phyloP scores from a whole-genome alignment of 148 eudicot species.

The Salicornia ramosissima region DNA sequence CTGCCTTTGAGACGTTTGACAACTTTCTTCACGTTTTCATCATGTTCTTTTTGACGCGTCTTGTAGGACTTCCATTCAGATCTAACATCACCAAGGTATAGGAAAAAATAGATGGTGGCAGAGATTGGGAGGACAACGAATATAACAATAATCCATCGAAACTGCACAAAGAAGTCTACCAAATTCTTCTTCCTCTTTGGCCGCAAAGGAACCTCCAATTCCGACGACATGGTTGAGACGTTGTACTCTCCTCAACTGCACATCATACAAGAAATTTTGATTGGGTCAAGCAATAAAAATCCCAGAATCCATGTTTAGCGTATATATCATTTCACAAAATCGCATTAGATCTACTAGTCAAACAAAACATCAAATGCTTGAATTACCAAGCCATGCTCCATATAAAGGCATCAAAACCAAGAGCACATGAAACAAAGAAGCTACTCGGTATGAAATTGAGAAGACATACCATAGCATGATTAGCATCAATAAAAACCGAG shows the following conservation, averaged over 20 bases:
- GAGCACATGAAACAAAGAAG: not conserved
- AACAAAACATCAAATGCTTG: not conserved
- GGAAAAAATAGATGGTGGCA: slow-evolving; percentile 64
- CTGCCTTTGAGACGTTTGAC: slow-evolving; percentile 67
- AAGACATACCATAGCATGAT: too few species aligned
- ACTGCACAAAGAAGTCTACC: slow-evolving; percentile 78
- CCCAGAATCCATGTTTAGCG: not conserved
- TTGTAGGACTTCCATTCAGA: slow-evolving; percentile 73
- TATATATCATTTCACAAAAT: not conserved
- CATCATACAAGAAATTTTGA: not conserved
- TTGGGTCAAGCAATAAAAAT: not conserved
- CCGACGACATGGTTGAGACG: slow-evolving; percentile 47
- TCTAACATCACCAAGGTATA: slow-evolving; percentile 66
- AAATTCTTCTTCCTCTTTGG: slow-evolving; percentile 78
- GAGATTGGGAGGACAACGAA: slow-evolving; percentile 85
- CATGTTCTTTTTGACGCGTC: slow-evolving; percentile 74
- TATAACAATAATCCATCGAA: slow-evolving; percentile 85
- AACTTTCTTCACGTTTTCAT: slow-evolving; percentile 79
- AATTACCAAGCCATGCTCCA: not conserved
- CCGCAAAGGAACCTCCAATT: slow-evolving; percentile 60
- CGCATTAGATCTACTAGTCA: not conserved
- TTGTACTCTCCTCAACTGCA: slow-evolving; percentile 26
- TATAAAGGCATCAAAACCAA: not conserved
- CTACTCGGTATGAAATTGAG: not conserved
- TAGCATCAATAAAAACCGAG: too few species aligned